Base-by-base conservation (phyloP, 2,329 filamentous ascomycete genomes). In the Cadophora luteo-olivacea region DNA sequence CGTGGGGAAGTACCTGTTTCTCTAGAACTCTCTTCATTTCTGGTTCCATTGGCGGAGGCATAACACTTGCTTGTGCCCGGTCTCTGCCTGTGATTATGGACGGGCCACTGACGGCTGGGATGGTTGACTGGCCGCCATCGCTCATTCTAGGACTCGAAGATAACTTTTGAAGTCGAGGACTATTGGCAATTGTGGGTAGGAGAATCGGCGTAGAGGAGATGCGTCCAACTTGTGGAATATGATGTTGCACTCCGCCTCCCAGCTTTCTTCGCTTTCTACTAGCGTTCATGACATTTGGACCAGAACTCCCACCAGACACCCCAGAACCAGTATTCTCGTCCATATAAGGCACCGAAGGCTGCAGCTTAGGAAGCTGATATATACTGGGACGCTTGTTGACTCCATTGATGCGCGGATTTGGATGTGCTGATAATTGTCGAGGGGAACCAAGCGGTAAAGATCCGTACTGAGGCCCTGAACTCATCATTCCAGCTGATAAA, bases 1-100 rank as follows among this genome's bases (percentile, higher is more conserved):
- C 67, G 45, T 73, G 70, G 2, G 61, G 61, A 49, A 72, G 69
- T 2, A 72, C 61, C 25, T 73, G 71, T 9, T 48, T 48, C 24
- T 65, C 51, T 25, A 71, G 25, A 29, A 58, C 61, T 16, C 48
- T 22, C 8, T 41, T 65, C 60, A 66, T 60, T 9, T 45, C 24
- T 32, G 57, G 57, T 19, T 60, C 32, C 33, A 52, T 64, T 48
- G 51, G 36, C n/a, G 49, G 25, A 8, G 22, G n/a, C 9, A 61
- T 45, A 25, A n/a, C 29, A 8, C 63, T 33, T 22, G 48, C 29
- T 41, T 14, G 19, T n/a, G 25, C 33, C 11, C n/a, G n/a, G 22
- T 12, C 32, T 49, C 19, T 45, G n/a, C 48, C 29, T 14, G 45
- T 22, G 29, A 33, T 63, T 14, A 32, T 24, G 33, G 61, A 32